These are phyloP conservation scores for Cicer chorassanicum DNA, from an alignment of 306 rosid genomes.

Conservation along the genomic window DNA sequence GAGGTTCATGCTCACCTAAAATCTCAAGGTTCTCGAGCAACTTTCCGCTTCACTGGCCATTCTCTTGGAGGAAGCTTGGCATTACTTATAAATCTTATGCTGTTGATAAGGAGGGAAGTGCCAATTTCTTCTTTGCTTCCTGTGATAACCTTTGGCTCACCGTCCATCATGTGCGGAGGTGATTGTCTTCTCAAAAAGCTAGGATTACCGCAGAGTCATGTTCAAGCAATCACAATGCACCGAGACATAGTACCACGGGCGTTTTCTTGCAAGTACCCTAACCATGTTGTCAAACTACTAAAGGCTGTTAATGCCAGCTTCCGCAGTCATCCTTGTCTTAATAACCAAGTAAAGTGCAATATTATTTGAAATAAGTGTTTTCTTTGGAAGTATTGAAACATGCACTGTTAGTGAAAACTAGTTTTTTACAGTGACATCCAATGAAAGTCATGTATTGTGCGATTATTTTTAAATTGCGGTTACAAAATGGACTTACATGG, in stretches of 20 bases:
- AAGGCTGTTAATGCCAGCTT: conserved; percentile 86
- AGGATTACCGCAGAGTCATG: conserved; percentile 74
- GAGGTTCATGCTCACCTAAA: conserved; percentile 70
- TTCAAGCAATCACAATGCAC: conserved; percentile 84
- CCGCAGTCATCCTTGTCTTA: conserved; percentile 87
- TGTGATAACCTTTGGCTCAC: conserved; percentile 91
- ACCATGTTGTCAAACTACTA: conserved; percentile 77
- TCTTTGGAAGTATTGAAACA: conserved; percentile 53
- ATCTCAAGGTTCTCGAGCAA: conserved; percentile 63
- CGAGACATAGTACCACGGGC: conserved; percentile 97
- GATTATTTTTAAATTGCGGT: too few relatives aligned
- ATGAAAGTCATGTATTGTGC: too few relatives aligned
- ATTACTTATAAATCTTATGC: conserved; percentile 82
- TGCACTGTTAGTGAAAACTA: too few relatives aligned
- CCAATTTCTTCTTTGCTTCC: conserved; percentile 87
- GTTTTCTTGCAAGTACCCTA: conserved; percentile 91
- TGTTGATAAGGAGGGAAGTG: conserved; percentile 72
- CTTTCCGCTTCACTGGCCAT: conserved; percentile 89
- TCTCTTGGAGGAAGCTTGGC: conserved; percentile 98
- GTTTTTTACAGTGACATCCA: too few relatives aligned
- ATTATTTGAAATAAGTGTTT: too few relatives aligned
- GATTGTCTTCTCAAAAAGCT: conserved; percentile 71
- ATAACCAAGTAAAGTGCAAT: conserved; percentile 62
- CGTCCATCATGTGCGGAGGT: conserved; percentile 94
- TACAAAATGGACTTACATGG: too few relatives aligned